Evolutionary conservation across 176 grass and related monocot species (phyloP).

Genomic region (Aegilops bicornis): DNA sequence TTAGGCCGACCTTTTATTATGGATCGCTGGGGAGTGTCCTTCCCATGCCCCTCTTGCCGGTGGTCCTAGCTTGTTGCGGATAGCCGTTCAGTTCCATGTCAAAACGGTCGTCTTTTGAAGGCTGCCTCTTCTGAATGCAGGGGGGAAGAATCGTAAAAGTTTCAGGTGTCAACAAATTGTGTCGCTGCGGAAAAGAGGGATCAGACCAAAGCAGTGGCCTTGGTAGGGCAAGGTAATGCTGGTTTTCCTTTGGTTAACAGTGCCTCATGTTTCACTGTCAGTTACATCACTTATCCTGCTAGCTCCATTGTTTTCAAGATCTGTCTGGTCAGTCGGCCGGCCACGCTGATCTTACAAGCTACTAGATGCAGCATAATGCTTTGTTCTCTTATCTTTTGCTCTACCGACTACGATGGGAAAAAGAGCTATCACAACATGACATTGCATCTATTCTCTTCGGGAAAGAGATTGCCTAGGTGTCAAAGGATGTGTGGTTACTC

Average conservation of each 20-base stretch:
- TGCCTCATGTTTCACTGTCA: background rate
- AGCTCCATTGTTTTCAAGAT: background rate
- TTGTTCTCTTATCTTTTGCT: conserved; percentile 38
- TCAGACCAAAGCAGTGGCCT: background rate
- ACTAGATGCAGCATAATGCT: conserved; percentile 37
- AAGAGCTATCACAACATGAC: conserved; percentile 9
- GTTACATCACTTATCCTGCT: conserved; percentile 19
- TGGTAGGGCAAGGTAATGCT: background rate
- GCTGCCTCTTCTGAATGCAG: background rate
- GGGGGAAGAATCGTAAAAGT: background rate
- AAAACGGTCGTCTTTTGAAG: background rate
- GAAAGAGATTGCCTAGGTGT: conserved; percentile 31
- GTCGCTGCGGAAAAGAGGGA: background rate
- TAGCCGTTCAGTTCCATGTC: too few relatives aligned
- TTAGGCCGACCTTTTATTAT: conserved; percentile 14
- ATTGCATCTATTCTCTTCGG: conserved; percentile 33
- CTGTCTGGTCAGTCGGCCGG: conserved; percentile 2
- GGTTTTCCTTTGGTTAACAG: conserved; percentile 16
- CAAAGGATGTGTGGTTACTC: conserved; percentile 16
- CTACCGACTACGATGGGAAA: conserved; percentile 18
- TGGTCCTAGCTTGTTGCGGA: conserved; percentile 29
- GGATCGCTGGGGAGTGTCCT: conserved; percentile 29
- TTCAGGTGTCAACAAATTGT: conserved; percentile 12
- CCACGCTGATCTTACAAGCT: conserved; percentile 16
- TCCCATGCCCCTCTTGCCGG: conserved; percentile 27